A percentile compares a stretch with the other conserved stretches of the same genome.
Conservation (phyloP, 495 filamentous ascomycete species). For the Hypoxylon perforatum region DNA sequence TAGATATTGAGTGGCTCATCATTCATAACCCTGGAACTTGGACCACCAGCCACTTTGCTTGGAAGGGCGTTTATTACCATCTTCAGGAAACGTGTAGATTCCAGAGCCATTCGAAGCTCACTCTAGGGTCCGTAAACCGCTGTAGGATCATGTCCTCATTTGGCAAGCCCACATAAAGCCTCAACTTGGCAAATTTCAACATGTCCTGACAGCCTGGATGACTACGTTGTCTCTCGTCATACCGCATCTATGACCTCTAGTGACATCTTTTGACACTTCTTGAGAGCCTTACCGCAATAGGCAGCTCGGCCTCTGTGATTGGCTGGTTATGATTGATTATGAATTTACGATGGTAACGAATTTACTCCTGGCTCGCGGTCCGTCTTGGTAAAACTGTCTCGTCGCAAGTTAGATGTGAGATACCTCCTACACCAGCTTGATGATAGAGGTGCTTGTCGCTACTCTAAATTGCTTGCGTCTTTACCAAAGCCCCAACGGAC, state of each 20-base stretch:
- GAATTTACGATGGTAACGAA: not conserved
- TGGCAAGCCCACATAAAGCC: not conserved
- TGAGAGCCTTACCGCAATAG: conserved; percentile 7
- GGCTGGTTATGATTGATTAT: conserved; percentile 3
- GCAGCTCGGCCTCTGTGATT: conserved; percentile 10
- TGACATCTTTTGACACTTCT: conserved; percentile 10
- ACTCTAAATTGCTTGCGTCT: not conserved
- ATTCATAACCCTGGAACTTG: not conserved
- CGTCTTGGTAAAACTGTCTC: not conserved
- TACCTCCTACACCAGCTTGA: conserved; percentile 2
- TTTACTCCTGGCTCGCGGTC: no score
- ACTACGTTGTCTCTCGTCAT: conserved; percentile 8
- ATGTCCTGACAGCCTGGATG: no score
- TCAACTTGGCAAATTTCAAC: not conserved
- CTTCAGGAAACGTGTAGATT: conserved; percentile 5
- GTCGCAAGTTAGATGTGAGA: not conserved
- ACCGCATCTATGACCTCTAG: not conserved
- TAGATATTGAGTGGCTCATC: conserved; percentile 4
- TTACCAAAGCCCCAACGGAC: not conserved
- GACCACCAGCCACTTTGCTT: conserved; percentile 19
- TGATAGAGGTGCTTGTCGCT: conserved; percentile 16
- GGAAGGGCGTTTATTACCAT: conserved; percentile 5
- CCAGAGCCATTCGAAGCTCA: conserved; percentile 19
- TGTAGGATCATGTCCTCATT: conserved; percentile 4
- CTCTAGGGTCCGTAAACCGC: not conserved